These are phyloP conservation scores for Diaporthe nobilis DNA, from an alignment of 2,329 filamentous ascomycete genomes.

Conservation along the genomic window DNA sequence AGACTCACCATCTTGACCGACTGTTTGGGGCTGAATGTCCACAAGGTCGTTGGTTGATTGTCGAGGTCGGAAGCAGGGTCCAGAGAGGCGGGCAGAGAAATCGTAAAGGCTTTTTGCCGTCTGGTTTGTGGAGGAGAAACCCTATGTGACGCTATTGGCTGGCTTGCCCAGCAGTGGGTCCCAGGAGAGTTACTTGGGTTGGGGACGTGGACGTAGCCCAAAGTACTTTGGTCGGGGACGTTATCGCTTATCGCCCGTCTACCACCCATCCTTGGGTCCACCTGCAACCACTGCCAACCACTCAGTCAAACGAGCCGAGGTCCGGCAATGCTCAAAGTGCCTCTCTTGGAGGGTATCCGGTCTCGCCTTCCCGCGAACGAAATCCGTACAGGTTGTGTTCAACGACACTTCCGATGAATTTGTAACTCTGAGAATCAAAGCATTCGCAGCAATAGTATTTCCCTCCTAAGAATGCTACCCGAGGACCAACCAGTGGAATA, in stretches of 20 bases:
- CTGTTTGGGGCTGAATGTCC: conserved; percentile 57
- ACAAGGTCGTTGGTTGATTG: conserved; percentile 48
- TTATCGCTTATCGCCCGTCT: conserved; percentile 24
- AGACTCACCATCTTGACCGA: conserved; percentile 80
- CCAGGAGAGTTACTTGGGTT: conserved; percentile 14
- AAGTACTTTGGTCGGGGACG: conserved; percentile 28
- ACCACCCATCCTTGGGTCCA: neutral
- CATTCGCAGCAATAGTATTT: neutral
- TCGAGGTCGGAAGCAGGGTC: conserved; percentile 52
- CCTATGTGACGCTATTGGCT: conserved; percentile 30
- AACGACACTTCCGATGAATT: neutral
- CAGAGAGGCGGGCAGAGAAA: conserved; percentile 35
- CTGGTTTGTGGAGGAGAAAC: conserved; percentile 30
- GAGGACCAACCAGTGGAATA: conserved; percentile 48
- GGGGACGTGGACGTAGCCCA: neutral
- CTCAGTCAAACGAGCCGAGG: conserved; percentile 9
- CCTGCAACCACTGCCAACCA: neutral
- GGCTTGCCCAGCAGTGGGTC: conserved; percentile 26
- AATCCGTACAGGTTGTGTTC: neutral
- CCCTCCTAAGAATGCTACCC: conserved; percentile 41
- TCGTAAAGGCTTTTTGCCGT: conserved; percentile 24
- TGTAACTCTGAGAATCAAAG: neutral
- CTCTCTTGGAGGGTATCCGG: neutral
- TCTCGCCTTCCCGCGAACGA: neutral
- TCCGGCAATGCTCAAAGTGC: neutral